These are phyloP conservation scores for Flaveria trinervia DNA, from an alignment of 129 eudicot species.

Conservation along the genomic window DNA sequence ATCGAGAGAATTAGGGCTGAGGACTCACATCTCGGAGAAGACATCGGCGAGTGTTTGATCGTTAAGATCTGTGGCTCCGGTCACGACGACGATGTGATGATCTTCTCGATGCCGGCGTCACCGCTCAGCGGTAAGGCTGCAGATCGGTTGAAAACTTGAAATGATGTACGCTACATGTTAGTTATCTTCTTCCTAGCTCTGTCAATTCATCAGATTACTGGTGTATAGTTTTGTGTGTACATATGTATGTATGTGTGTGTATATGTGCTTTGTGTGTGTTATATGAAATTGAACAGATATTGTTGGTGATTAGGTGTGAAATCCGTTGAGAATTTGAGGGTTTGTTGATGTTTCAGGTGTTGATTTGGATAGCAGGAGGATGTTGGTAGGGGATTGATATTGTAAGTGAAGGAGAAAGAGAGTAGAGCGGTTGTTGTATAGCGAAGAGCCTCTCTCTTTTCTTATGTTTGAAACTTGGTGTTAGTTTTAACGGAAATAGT, in stretches of 20 bases:
- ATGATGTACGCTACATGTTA: slow-evolving; percentile 10
- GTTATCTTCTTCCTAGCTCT: neutral
- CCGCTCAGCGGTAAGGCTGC: slow-evolving; percentile 52
- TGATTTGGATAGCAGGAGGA: slow-evolving; percentile 11
- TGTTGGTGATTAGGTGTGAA: no score
- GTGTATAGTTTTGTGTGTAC: no score
- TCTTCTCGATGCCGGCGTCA: slow-evolving; percentile 51
- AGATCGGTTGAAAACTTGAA: neutral
- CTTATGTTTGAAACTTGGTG: neutral
- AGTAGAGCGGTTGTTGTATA: slow-evolving; percentile 26
- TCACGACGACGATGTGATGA: slow-evolving; percentile 25
- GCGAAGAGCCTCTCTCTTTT: slow-evolving; percentile 13
- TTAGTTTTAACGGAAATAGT: neutral
- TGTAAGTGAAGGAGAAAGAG: neutral
- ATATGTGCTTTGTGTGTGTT: neutral
- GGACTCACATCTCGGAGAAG: slow-evolving; percentile 62
- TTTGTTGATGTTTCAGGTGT: neutral
- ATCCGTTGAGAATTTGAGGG: no score
- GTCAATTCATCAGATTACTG: neutral
- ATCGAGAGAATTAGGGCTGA: slow-evolving; percentile 63
- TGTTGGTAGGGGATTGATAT: neutral
- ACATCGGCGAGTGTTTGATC: slow-evolving; percentile 36
- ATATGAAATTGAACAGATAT: neutral
- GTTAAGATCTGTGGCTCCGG: slow-evolving; percentile 7
- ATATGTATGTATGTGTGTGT: neutral